Conservation (phyloP, 2,329 filamentous ascomycete genomes). For the Huntiella decipiens region DNA sequence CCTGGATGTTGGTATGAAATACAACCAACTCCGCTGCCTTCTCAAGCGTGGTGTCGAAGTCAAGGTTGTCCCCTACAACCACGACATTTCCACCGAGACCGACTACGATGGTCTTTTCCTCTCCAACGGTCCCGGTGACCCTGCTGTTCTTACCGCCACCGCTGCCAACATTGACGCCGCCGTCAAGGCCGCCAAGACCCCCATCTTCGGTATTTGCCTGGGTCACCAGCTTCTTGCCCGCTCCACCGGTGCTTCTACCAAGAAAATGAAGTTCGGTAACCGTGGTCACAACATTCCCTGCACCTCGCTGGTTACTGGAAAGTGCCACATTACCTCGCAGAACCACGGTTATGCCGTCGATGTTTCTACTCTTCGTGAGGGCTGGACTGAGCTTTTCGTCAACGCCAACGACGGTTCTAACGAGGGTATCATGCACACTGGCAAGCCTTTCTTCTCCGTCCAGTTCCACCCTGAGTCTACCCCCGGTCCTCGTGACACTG, state of each 20-base stretch:
- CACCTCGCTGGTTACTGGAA: constrained; percentile 85
- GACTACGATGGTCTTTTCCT: constrained; percentile 95
- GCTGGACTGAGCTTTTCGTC: constrained; percentile 88
- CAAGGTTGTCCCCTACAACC: constrained; percentile 87
- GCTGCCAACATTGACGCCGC: constrained; percentile 61
- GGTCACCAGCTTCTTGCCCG: constrained; percentile 85
- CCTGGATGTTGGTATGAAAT: constrained; percentile 94
- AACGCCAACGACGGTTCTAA: constrained; percentile 98
- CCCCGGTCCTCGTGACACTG: constrained; percentile 84
- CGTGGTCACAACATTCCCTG: constrained; percentile 96
- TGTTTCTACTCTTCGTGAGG: constrained; percentile 49
- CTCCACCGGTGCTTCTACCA: constrained; percentile 65
- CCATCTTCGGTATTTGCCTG: constrained; percentile 90
- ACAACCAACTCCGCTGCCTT: constrained; percentile 90
- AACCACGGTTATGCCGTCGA: constrained; percentile 96
- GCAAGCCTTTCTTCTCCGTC: constrained; percentile 91
- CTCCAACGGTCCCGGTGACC: constrained; percentile 93
- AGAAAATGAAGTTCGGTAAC: constrained; percentile 99
- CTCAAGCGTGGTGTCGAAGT: constrained; percentile 84
- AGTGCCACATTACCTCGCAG: constrained; percentile 97
- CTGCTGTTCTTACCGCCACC: constrained; percentile 63
- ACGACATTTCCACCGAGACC: constrained; percentile 62
- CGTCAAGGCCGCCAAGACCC: constrained; percentile 60
- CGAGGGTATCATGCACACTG: constrained; percentile 80
- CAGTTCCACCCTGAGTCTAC: constrained; percentile 98